Evolutionary conservation across 352 stramenopile species (phyloP), one percentile per base, ranked within the genome.

Genomic region (Pythium insidiosum): DNA sequence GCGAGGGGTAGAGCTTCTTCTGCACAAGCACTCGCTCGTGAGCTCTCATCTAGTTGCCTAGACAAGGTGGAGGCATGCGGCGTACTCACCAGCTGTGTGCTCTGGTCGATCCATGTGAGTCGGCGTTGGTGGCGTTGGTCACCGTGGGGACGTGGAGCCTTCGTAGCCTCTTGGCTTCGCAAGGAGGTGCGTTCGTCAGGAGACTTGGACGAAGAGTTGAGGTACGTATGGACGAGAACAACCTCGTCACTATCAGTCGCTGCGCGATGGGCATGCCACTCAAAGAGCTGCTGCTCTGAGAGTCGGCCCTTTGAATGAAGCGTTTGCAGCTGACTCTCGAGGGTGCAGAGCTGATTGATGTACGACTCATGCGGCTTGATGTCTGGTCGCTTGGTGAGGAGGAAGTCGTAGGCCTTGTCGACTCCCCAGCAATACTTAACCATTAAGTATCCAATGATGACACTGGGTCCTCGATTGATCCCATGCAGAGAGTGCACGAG

Each of bases 381-480:
- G 56, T 97, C 88, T 1, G 66, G 44, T 11, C 85, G 75, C 59
- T 97, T 96, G 39, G 62, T 81, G 47, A 76, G 66, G 21, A 97
- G 59, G 58, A 89, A 97, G 35, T 95, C 86, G 50, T 95, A 86
- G 4, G 78, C 73, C 63, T 97, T 97, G 56, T 97, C 85, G 23
- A 96, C 62, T 0, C 86, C 81, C 89, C 89, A 97, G 40, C 81
- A 83, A 58, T 96, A 96, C 53, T 84, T 95, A 34, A 85, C 72
- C 88, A 97, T 97, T 16, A 97, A 60, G 53, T 96, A 97, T 31
- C 71, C 79, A 33, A 94, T 71, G 58, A 95, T 83, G 22, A 93
- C 67, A 30, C 82, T 81, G 26, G 81, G 81, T 23, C 77, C 94
- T 19, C 88, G 73, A 20, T 84, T 85, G 23, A 73, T 58, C 2